Conservation (phyloP, 2,329 filamentous ascomycete species). For the Emericellopsis atlantica region DNA sequence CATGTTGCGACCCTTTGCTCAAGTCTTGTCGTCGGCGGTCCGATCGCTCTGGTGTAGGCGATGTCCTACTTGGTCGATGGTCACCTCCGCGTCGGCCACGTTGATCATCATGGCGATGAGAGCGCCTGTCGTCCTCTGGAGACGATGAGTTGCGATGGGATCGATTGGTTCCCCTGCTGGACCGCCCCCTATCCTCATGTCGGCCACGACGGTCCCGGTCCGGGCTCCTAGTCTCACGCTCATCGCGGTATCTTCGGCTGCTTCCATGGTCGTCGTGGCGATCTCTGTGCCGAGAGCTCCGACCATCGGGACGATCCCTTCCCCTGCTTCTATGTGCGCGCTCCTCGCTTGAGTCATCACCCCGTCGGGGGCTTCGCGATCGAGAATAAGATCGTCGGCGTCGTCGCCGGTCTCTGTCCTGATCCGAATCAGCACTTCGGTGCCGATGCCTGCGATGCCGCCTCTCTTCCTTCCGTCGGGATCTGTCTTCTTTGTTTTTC, state of each 20-base stretch:
- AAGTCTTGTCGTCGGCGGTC: slow-evolving; percentile 3
- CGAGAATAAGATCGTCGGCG: slow-evolving; percentile 32
- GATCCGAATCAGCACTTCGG: slow-evolving; percentile 26
- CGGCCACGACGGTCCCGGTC: slow-evolving; percentile 4
- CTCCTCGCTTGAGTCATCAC: slow-evolving; percentile 15
- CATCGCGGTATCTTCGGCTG: slow-evolving; percentile 1
- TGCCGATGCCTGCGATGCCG: slow-evolving; percentile 26
- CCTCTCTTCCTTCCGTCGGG: slow-evolving; percentile 14
- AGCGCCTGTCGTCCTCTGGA: background rate
- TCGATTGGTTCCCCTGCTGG: no score
- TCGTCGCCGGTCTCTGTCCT: slow-evolving; percentile 22
- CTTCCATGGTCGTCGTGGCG: slow-evolving; percentile 4
- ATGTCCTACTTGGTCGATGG: slow-evolving; percentile 17
- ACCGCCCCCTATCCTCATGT: slow-evolving; percentile 5
- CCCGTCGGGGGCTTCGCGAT: slow-evolving; percentile 26
- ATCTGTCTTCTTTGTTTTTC: slow-evolving; percentile 28
- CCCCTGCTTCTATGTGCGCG: slow-evolving; percentile 9
- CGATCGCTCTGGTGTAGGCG: slow-evolving; percentile 3
- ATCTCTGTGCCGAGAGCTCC: slow-evolving; percentile 4
- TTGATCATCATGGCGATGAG: slow-evolving; percentile 8
- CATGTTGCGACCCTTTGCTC: background rate
- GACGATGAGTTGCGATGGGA: slow-evolving; percentile 4
- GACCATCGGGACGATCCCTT: slow-evolving; percentile 9
- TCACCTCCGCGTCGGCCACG: slow-evolving; percentile 3
- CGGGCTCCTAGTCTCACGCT: background rate